Conservation (phyloP, 148 eudicot species). For the Diospyros kaki region DNA sequence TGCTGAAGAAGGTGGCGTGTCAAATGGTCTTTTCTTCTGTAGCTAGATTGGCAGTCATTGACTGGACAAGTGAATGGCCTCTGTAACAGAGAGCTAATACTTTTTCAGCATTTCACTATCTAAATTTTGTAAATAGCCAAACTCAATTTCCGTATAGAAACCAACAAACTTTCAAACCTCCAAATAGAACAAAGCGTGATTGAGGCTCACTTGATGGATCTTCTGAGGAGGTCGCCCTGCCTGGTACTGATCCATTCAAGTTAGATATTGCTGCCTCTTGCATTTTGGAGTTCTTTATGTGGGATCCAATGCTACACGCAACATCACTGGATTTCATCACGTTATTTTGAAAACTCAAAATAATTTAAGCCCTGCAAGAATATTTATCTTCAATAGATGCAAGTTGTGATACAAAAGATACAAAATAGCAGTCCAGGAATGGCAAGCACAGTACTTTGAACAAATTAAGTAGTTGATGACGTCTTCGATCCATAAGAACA, state of each 20-base stretch:
- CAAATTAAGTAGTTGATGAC: not conserved
- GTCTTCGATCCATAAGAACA: not conserved
- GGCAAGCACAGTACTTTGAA: not conserved
- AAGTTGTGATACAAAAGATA: not conserved
- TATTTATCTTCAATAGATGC: conserved; percentile 8
- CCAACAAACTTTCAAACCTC: conserved; percentile 38
- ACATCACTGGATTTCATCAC: conserved; percentile 25
- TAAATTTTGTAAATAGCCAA: not conserved
- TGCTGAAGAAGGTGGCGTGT: too few relatives aligned
- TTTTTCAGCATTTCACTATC: not conserved
- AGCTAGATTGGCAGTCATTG: conserved; percentile 65
- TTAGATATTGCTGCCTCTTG: too few relatives aligned
- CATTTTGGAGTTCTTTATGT: too few relatives aligned
- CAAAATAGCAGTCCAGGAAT: not conserved
- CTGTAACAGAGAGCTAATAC: conserved; percentile 33
- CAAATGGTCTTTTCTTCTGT: too few relatives aligned
- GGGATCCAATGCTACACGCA: too few relatives aligned
- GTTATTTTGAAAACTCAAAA: conserved; percentile 20
- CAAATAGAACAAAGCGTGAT: too few relatives aligned
- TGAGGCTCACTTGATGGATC: too few relatives aligned
- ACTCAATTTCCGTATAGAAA: not conserved
- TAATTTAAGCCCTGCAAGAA: conserved; percentile 28
- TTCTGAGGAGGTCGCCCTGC: too few relatives aligned
- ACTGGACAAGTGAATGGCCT: conserved; percentile 73
- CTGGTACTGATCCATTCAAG: too few relatives aligned